Conservation (phyloP, 257 asterid species). For the Penstemon davidsonii region DNA sequence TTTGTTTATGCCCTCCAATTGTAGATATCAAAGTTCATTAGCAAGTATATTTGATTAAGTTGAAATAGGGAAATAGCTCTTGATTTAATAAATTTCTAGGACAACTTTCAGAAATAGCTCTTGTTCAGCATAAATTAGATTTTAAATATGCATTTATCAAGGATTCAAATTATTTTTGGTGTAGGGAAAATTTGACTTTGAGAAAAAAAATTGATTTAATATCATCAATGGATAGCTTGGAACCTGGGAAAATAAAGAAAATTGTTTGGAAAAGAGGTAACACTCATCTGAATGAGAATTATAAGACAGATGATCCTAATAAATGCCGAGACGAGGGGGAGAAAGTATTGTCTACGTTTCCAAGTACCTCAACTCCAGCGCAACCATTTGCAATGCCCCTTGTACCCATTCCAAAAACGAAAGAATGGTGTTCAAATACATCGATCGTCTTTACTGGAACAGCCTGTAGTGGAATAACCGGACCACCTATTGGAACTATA, state of each 20-base stretch:
- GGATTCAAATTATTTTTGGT: neutral
- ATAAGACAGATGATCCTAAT: conserved; percentile 23
- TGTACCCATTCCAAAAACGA: conserved; percentile 48
- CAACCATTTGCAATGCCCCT: conserved; percentile 57
- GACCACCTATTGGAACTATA: conserved; percentile 72
- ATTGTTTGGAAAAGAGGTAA: conserved; percentile 43
- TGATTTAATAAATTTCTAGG: too few species aligned
- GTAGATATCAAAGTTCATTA: too few species aligned
- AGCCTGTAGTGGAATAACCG: conserved; percentile 50
- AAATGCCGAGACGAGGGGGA: conserved; percentile 30
- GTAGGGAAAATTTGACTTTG: conserved; percentile 18
- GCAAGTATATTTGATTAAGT: too few species aligned
- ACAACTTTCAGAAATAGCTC: too few species aligned
- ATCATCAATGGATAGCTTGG: conserved; percentile 42
- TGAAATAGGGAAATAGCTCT: too few species aligned
- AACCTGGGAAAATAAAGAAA: conserved; percentile 36
- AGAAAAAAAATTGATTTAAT: conserved; percentile 3
- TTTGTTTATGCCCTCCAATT: too few species aligned
- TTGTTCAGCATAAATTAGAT: too few species aligned
- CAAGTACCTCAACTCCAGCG: conserved; percentile 14
- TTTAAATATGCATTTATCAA: too few species aligned
- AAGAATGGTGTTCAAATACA: conserved; percentile 39
- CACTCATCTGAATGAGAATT: conserved; percentile 22
- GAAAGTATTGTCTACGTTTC: conserved; percentile 30
- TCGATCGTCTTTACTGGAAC: conserved; percentile 61